Conservation (phyloP, 768 basidiomycete species). For the Leccinum rimulosum region DNA sequence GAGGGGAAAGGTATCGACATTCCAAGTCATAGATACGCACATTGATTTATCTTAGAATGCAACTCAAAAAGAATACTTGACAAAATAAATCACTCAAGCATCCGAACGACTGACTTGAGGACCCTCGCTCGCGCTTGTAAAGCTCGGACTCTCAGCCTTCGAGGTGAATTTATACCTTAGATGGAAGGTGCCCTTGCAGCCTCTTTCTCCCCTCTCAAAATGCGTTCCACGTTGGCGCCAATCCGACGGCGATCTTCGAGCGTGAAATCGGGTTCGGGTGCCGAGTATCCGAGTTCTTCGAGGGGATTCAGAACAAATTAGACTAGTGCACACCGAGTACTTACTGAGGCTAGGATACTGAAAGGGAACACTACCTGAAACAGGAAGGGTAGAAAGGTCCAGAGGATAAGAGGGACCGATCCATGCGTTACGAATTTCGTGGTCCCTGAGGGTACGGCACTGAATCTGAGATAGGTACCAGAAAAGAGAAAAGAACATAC, state of each 20-base stretch:
- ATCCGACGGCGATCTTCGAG: conserved; percentile 60
- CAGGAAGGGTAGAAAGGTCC: conserved; percentile 55
- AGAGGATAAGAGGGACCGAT: conserved; percentile 69
- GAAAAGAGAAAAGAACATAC: conserved; percentile 33
- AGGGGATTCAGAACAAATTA: neutral
- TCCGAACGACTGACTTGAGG: neutral
- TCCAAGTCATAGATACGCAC: neutral
- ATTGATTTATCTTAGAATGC: neutral
- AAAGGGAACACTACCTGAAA: conserved; percentile 54
- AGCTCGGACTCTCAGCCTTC: neutral
- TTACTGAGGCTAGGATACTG: conserved; percentile 68
- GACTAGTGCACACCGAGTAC: conserved; percentile 18
- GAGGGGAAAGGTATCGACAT: neutral
- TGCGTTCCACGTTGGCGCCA: conserved; percentile 58
- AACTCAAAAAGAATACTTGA: neutral
- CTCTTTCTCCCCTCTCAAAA: conserved; percentile 59
- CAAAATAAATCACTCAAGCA: neutral
- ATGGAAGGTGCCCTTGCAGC: conserved; percentile 59
- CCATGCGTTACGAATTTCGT: conserved; percentile 70
- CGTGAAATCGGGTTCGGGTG: conserved; percentile 44
- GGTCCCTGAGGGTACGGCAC: conserved; percentile 47
- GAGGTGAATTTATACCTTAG: conserved; percentile 3
- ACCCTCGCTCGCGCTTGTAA: neutral
- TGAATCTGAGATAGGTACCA: neutral
- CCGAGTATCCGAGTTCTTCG: conserved; percentile 70